phyloP scores from a whole-genome alignment of 73 alveolate species.

The Paramecium octaurelia region DNA sequence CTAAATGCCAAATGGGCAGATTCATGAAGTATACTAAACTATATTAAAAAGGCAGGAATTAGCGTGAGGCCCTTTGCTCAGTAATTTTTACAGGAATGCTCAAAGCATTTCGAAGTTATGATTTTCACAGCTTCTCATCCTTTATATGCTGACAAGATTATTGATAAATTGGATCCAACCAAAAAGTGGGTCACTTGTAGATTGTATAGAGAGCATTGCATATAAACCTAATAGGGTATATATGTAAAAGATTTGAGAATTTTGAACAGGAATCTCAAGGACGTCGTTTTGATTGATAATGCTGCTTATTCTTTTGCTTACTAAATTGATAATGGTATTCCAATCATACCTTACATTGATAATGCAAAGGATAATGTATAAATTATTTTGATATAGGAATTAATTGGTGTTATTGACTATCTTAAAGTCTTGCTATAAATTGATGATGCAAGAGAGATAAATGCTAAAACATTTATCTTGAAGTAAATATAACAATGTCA shows the following conservation, averaged over 20 bases:
- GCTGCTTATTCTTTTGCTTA: constrained; percentile 85
- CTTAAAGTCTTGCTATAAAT: neutral
- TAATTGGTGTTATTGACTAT: neutral
- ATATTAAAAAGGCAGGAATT: constrained; percentile 51
- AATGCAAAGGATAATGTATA: constrained; percentile 72
- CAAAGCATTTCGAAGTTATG: constrained; percentile 69
- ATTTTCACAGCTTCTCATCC: constrained; percentile 72
- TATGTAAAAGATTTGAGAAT: constrained; percentile 71
- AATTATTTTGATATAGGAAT: neutral
- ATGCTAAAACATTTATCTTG: neutral
- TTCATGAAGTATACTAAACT: constrained; percentile 8
- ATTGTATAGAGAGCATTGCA: constrained; percentile 70
- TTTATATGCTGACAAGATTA: constrained; percentile 69
- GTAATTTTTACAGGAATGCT: constrained; percentile 7
- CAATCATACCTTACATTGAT: constrained; percentile 86
- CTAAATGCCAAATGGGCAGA: neutral
- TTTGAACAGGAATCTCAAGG: constrained; percentile 64
- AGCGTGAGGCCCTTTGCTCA: constrained; percentile 49
- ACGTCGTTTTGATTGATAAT: constrained; percentile 79
- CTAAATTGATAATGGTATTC: constrained; percentile 86
- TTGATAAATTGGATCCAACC: constrained; percentile 66
- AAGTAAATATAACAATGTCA: neutral
- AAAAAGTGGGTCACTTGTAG: constrained; percentile 66
- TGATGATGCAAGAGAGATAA: neutral
- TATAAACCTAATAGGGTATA: constrained; percentile 67